Conservation (phyloP, 176 grass and related monocot genomes). For the Musa schizocarpa region DNA sequence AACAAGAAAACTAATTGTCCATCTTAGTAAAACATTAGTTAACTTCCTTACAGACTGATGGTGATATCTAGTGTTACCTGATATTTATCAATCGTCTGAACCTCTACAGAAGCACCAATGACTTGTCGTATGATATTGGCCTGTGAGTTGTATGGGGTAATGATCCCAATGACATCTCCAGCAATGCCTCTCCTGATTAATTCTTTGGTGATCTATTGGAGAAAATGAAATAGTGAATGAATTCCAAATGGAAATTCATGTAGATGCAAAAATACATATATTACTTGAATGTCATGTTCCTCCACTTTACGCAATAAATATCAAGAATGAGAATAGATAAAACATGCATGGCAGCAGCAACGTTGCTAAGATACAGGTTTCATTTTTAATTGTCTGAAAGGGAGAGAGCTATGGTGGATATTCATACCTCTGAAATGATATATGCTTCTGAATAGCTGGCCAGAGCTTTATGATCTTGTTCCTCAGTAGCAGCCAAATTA, state of each 20-base stretch:
- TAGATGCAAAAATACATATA: too few relatives aligned
- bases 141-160: slow-evolving; percentile 95
- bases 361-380: too few relatives aligned
- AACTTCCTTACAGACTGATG: background rate
- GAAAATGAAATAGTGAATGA: slow-evolving; percentile 3
- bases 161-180: slow-evolving; percentile 71
- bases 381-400: too few relatives aligned
- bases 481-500: slow-evolving; percentile 60
- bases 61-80: slow-evolving; percentile 34
- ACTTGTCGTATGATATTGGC: slow-evolving; percentile 66
- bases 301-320: too few relatives aligned
- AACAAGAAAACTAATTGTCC: too few relatives aligned
- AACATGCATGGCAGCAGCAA: too few relatives aligned
- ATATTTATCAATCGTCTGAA: slow-evolving; percentile 97
- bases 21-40: too few relatives aligned
- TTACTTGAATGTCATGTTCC: too few relatives aligned
- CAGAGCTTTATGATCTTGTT: slow-evolving; percentile 53
- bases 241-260: background rate
- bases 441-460: slow-evolving; percentile 73
- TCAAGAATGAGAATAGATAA: too few relatives aligned
- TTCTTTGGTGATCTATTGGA: slow-evolving; percentile 51
- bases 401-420: too few relatives aligned
- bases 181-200: slow-evolving; percentile 64
- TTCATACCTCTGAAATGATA: slow-evolving; percentile 75
- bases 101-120: slow-evolving; percentile 59